Evolutionary conservation across 1,284 basidiomycete genomes (phyloP).

Genomic region (Wallemia ichthyophaga): DNA sequence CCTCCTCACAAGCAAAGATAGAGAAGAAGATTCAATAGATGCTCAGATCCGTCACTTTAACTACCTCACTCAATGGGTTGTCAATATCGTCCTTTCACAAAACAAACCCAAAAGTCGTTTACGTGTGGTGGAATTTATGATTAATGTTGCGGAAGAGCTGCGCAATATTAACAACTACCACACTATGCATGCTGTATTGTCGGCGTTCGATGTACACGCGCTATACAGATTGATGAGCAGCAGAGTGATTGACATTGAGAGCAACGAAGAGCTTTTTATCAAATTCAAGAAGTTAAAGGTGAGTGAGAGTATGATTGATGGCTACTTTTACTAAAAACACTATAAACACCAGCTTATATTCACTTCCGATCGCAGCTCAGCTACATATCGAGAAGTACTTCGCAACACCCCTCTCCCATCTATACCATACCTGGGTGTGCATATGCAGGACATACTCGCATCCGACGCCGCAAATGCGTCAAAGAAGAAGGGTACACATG

Average conservation of each 20-base stretch:
- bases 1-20: constrained; percentile 10
- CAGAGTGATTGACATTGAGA: background rate
- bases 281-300: background rate
- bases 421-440: constrained; percentile 1
- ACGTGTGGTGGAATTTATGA: constrained; percentile 10
- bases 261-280: background rate
- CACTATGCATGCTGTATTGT: constrained; percentile 6
- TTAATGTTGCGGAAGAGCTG: constrained; percentile 9
- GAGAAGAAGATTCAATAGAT: constrained; percentile 8
- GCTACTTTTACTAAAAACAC: too few species aligned
- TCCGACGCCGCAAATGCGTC: background rate
- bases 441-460: background rate
- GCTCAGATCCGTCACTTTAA: constrained; percentile 11
- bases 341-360: background rate
- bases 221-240: background rate
- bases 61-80: constrained; percentile 9
- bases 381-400: background rate
- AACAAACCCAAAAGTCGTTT: constrained; percentile 8
- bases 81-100: constrained; percentile 11
- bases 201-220: background rate
- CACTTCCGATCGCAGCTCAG: background rate
- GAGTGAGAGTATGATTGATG: too few species aligned
- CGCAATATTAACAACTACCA: constrained; percentile 12
- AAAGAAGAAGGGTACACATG: background rate
- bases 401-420: background rate